Conservation (phyloP, 2,329 filamentous ascomycete species). For the Pestalotiopsis sp. region DNA sequence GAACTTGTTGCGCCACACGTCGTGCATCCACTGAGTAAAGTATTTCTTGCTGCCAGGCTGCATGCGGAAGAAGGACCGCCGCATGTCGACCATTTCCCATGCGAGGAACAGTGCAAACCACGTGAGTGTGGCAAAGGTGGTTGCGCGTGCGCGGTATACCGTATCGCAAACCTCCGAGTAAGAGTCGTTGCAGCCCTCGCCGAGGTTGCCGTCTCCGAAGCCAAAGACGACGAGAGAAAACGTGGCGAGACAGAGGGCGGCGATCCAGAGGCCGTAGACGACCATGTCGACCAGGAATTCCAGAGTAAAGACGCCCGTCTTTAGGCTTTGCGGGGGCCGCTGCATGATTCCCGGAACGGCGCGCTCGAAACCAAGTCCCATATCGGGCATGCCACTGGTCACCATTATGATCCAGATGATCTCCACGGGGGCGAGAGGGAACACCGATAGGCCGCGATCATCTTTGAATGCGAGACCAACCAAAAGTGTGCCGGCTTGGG, state of each 20-base stretch:
- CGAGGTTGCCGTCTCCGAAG: slow-evolving; percentile 57
- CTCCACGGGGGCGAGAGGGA: slow-evolving; percentile 74
- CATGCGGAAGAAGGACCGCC: slow-evolving; percentile 76
- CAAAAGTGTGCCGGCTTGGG: slow-evolving; percentile 69
- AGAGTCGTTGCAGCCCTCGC: slow-evolving; percentile 60
- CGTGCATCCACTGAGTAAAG: slow-evolving; percentile 67
- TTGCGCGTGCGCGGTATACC: slow-evolving; percentile 72
- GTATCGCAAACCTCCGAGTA: slow-evolving; percentile 59
- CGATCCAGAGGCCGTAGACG: slow-evolving; percentile 71
- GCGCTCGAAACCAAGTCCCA: slow-evolving; percentile 75
- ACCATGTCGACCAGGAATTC: slow-evolving; percentile 70
- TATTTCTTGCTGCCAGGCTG: slow-evolving; percentile 63
- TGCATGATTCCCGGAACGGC: slow-evolving; percentile 70
- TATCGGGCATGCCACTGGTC: slow-evolving; percentile 74
- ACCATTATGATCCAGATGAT: slow-evolving; percentile 85
- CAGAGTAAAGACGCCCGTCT: slow-evolving; percentile 64
- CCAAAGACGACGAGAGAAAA: slow-evolving; percentile 69
- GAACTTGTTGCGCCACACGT: slow-evolving; percentile 75
- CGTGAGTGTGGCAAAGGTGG: slow-evolving; percentile 73
- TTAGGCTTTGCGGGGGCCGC: slow-evolving; percentile 66
- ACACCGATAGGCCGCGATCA: slow-evolving; percentile 63
- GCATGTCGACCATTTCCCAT: slow-evolving; percentile 77
- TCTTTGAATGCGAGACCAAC: slow-evolving; percentile 77
- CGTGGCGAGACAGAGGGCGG: slow-evolving; percentile 61
- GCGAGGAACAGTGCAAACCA: slow-evolving; percentile 79